Evolutionary conservation across 371 early-diverging fungal genomes (phyloP).

Genomic region (Massospora cicadina): DNA sequence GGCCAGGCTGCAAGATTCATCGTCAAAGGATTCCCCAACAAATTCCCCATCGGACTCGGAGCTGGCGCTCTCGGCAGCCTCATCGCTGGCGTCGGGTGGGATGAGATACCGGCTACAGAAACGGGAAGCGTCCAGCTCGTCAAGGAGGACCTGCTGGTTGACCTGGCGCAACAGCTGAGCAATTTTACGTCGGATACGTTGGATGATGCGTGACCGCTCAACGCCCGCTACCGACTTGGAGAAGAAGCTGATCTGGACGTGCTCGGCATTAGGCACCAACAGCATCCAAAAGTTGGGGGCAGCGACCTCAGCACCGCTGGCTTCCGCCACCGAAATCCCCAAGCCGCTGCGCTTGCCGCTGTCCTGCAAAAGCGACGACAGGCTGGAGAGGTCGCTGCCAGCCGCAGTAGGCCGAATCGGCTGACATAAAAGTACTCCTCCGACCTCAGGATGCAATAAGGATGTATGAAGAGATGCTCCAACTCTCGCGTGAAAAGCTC

Average conservation of each 20-base stretch:
- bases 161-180: conserved; percentile 38
- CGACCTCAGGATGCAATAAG: conserved; percentile 30
- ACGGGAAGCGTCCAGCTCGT: conserved; percentile 40
- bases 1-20: conserved; percentile 1
- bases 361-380: background rate
- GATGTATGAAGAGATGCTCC: conserved; percentile 23
- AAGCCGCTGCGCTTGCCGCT: background rate
- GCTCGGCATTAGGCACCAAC: conserved; percentile 29
- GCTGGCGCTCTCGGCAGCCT: conserved; percentile 13
- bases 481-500: conserved; percentile 38
- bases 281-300: conserved; percentile 41
- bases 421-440: conserved; percentile 41
- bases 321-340: background rate
- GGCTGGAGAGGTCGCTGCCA: conserved; percentile 13
- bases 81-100: conserved; percentile 23
- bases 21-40: conserved; percentile 14
- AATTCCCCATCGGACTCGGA: conserved; percentile 24
- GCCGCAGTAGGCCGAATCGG: conserved; percentile 20
- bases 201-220: conserved; percentile 33
- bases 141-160: conserved; percentile 43
- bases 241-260: conserved; percentile 47
- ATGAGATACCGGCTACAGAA: conserved; percentile 53
- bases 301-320: background rate
- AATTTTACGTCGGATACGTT: conserved; percentile 33
- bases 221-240: conserved; percentile 37